Conservation (phyloP, 345 rosid species). For the Erysimum cheiranthoides region DNA sequence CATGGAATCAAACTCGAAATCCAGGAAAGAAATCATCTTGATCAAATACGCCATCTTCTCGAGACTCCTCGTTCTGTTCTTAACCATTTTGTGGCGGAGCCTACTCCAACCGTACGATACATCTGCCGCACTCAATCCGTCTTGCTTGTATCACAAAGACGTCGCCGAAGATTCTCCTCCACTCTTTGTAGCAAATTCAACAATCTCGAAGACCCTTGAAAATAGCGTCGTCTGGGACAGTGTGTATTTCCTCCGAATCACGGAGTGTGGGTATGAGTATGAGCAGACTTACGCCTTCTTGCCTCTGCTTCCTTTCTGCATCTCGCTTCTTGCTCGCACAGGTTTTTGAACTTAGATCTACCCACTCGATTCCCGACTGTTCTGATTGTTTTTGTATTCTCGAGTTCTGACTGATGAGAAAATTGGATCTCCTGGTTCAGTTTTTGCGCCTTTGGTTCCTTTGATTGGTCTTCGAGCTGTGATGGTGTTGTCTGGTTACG, state of each 20-base stretch:
- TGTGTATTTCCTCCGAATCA: slow-evolving; percentile 77
- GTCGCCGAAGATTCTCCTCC: slow-evolving; percentile 27
- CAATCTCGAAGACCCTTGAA: slow-evolving; percentile 55
- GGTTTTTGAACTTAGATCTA: slow-evolving; percentile 46
- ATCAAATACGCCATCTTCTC: slow-evolving; percentile 67
- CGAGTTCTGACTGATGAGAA: slow-evolving; percentile 4
- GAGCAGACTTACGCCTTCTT: slow-evolving; percentile 92
- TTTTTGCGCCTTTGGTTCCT: slow-evolving; percentile 73
- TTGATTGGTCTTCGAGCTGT: slow-evolving; percentile 80
- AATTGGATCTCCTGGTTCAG: slow-evolving; percentile 44
- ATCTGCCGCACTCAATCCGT: slow-evolving; percentile 68
- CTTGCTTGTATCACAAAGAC: slow-evolving; percentile 53
- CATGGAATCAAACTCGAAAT: slow-evolving; percentile 31
- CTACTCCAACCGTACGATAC: slow-evolving; percentile 82
- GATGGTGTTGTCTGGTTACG: slow-evolving; percentile 76
- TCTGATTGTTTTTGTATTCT: slow-evolving; percentile 41
- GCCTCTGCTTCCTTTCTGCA: slow-evolving; percentile 78
- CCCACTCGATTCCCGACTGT: not conserved
- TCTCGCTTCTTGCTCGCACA: slow-evolving; percentile 62
- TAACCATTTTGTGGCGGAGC: slow-evolving; percentile 70
- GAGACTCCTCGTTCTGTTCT: slow-evolving; percentile 57
- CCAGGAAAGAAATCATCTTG: slow-evolving; percentile 43
- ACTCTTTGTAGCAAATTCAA: slow-evolving; percentile 38
- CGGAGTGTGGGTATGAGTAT: slow-evolving; percentile 90
- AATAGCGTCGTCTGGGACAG: slow-evolving; percentile 85